A percentile compares a stretch with the other conserved stretches of the same genome.
Evolutionary conservation across 2,329 filamentous ascomycete genomes (phyloP).

Genomic region (Drechslerella coelobrocha): DNA sequence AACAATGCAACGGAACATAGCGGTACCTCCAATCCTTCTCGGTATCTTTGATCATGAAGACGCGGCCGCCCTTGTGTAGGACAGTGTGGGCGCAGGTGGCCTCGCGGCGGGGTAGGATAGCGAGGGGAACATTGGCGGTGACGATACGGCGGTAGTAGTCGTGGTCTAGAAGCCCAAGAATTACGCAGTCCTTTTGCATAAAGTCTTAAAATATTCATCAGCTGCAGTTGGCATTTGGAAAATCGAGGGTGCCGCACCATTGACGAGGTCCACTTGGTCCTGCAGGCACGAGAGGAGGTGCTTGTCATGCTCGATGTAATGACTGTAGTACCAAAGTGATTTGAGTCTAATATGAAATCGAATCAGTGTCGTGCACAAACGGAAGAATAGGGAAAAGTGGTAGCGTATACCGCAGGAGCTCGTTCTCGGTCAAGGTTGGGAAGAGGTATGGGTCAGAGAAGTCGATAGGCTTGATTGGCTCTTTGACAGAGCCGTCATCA

Average conservation of each 20-base stretch:
- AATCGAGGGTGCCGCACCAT: conserved; percentile 5
- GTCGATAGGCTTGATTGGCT: conserved; percentile 42
- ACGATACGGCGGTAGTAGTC: conserved; percentile 60
- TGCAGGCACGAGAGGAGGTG: conserved; percentile 60
- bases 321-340: conserved; percentile 61
- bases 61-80: conserved; percentile 57
- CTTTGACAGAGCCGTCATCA: conserved; percentile 23
- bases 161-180: conserved; percentile 60
- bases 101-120: conserved; percentile 61
- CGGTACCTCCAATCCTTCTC: conserved; percentile 61
- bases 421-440: conserved; percentile 57
- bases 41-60: conserved; percentile 61
- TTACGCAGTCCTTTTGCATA: conserved; percentile 61
- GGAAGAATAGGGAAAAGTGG: background rate
- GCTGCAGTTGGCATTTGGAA: background rate
- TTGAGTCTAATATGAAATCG: conserved; percentile 53
- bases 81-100: conserved; percentile 61
- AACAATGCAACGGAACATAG: conserved; percentile 45
- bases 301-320: conserved; percentile 58
- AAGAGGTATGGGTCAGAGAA: conserved; percentile 57
- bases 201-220: conserved; percentile 56
- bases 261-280: conserved; percentile 59
- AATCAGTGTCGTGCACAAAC: background rate
- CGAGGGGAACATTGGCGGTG: conserved; percentile 59
- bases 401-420: conserved; percentile 55